Base-by-base conservation (phyloP, 345 rosid genomes). In the Hypericum androsaemum region DNA sequence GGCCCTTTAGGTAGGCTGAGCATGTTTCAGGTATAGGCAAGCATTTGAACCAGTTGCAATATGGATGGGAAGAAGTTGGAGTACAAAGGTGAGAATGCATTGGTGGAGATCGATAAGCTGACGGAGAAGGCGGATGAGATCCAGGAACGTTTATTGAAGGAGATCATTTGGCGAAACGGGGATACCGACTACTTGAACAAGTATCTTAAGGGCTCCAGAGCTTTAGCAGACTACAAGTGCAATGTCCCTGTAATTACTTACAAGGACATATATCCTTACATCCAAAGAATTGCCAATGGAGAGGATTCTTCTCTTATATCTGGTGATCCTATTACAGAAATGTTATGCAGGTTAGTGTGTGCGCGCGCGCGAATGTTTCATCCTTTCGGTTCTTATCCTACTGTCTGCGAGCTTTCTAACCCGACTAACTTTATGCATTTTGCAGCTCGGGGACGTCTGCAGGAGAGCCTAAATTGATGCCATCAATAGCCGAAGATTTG, bases 381-480 rank as follows among this genome's bases (percentile, higher is more conserved):
- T 11, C 10, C 41, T 4, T 49, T n/a, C n/a, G 15, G 12, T 15
- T 17, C 44, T 50, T 46, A 35, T 5, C 8, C 6, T 37, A 59
- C 32, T 12, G 10, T 5, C 22, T 41, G 5, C 49, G 32, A 53
- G 14, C 39, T 12, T 47, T 42, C 12, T 22, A 22, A 22, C 4
- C 2, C 32, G 32, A 22, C n/a, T n/a, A n/a, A n/a, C 32, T 47
- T 42, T 51, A 36, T 64, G 54, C 41, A 22, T 52, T 60, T 64
- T 64, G 47, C 75, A 79, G 88, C 65, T 82, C 88, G 10, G 88
- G 88, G 68, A 82, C 84, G 40, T 79, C 88, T 47, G 84, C 71
- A 11, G 82, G 88, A 51, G 80, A 82, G 64, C 84, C 84, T 1
- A 82, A 77, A 64, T 44, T 82, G 66, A 72, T 65, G 74, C 88